phyloP scores from a whole-genome alignment of 371 early-diverging fungal genomes.

The Syncephalastrum monosporum region DNA sequence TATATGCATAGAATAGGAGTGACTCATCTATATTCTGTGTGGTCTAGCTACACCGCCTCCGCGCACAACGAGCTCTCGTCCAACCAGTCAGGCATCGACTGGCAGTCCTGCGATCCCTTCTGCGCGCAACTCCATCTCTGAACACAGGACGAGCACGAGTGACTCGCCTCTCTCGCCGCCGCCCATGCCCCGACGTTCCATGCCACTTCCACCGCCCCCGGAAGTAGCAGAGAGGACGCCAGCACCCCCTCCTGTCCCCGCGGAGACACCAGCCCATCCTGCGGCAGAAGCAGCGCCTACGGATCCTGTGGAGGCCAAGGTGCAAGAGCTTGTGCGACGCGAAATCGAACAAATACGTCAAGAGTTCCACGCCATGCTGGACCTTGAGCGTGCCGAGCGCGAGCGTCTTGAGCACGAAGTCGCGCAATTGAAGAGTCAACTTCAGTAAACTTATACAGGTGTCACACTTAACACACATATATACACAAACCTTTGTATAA shows the following conservation, averaged over 20 bases:
- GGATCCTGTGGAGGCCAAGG: constrained; percentile 37
- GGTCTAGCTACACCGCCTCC: constrained; percentile 17
- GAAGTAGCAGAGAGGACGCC: not conserved
- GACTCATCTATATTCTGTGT: not conserved
- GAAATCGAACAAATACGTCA: constrained; percentile 33
- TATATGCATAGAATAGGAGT: not conserved
- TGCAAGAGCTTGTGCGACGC: constrained; percentile 37
- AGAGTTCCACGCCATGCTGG: constrained; percentile 5
- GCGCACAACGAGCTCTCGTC: constrained; percentile 13
- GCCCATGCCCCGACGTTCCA: constrained; percentile 34
- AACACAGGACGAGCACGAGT: constrained; percentile 5
- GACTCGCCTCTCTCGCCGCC: constrained; percentile 18
- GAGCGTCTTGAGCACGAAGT: constrained; percentile 7
- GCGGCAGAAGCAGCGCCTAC: constrained; percentile 1
- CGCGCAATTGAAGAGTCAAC: too few species aligned
- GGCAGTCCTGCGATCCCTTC: not conserved
- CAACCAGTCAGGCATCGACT: constrained; percentile 12
- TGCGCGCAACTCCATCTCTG: constrained; percentile 1
- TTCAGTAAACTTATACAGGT: too few species aligned
- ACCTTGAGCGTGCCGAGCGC: constrained; percentile 6
- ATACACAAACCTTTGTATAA: too few species aligned
- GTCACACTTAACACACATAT: too few species aligned
- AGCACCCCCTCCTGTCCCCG: not conserved
- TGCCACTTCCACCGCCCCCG: constrained; percentile 24
- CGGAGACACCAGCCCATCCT: not conserved